Conservation (phyloP, 371 early-diverging fungal species). For the Syncephalastrum racemosum region DNA sequence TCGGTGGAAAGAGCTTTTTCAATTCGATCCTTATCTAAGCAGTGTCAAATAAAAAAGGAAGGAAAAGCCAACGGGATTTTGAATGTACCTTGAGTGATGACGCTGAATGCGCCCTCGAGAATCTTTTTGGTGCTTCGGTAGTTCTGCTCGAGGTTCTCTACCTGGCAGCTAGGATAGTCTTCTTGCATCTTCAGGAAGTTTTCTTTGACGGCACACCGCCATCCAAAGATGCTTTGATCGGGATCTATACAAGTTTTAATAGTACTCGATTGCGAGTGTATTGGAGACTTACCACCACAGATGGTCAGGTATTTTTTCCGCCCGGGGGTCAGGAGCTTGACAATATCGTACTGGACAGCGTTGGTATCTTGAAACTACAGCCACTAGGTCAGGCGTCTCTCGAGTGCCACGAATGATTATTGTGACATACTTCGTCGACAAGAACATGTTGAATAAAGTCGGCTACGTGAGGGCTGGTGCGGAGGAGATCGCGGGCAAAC, state of each 20-base stretch:
- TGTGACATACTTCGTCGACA: conserved; percentile 52
- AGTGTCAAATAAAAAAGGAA: neutral
- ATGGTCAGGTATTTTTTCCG: conserved; percentile 48
- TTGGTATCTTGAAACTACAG: conserved; percentile 68
- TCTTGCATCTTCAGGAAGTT: conserved; percentile 53
- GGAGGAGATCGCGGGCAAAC: conserved; percentile 34
- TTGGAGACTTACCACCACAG: conserved; percentile 55
- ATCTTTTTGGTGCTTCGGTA: conserved; percentile 60
- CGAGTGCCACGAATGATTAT: too few relatives aligned
- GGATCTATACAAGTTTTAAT: conserved; percentile 28
- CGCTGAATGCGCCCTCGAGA: conserved; percentile 43
- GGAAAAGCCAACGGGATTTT: conserved; percentile 10
- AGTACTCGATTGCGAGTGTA: too few relatives aligned
- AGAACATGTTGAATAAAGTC: conserved; percentile 40
- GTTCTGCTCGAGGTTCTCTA: conserved; percentile 50
- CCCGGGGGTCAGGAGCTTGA: conserved; percentile 31
- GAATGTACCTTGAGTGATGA: conserved; percentile 45
- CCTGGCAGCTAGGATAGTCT: conserved; percentile 33
- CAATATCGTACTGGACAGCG: conserved; percentile 54
- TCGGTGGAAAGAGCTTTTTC: conserved; percentile 27
- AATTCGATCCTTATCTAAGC: conserved; percentile 23
- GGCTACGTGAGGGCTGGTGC: conserved; percentile 15
- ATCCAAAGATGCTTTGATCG: conserved; percentile 67
- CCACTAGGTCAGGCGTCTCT: neutral
- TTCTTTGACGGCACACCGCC: conserved; percentile 56